These are phyloP conservation scores for Scalesia atractyloides DNA, from an alignment of 129 eudicot species.

Conservation along the genomic window DNA sequence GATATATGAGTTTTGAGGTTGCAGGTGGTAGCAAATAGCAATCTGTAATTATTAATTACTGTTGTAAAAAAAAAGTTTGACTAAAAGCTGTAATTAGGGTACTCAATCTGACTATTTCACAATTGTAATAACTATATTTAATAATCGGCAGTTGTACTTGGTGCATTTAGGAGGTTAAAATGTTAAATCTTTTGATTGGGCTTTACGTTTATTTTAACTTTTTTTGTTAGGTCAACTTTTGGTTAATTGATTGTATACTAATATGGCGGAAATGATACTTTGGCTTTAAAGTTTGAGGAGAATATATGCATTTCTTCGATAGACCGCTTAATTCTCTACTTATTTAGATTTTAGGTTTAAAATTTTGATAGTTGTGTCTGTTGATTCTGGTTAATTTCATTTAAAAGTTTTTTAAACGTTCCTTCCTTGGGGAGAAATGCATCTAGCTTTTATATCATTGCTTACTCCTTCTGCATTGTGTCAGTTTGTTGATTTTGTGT, in stretches of 20 bases:
- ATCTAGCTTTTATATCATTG: constrained; percentile 33
- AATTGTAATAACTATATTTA: background rate
- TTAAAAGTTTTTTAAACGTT: constrained; percentile 21
- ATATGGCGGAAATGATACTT: constrained; percentile 21
- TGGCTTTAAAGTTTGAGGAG: constrained; percentile 17
- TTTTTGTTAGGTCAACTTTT: background rate
- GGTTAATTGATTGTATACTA: constrained; percentile 8
- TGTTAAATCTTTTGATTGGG: background rate
- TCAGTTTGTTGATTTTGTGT: constrained; percentile 27
- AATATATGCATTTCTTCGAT: constrained; percentile 33
- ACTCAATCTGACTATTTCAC: constrained; percentile 9
- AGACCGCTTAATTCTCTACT: constrained; percentile 19
- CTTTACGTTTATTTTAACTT: background rate
- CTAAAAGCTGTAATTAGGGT: constrained; percentile 2
- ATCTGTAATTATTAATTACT: background rate
- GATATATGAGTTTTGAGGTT: background rate
- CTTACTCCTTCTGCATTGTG: constrained; percentile 31
- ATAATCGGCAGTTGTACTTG: background rate
- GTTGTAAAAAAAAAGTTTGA: background rate
- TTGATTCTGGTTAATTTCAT: constrained; percentile 14
- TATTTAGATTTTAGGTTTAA: background rate
- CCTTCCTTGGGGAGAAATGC: constrained; percentile 39
- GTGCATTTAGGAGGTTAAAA: constrained; percentile 5
- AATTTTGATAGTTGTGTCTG: background rate
- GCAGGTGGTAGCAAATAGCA: background rate